Base-by-base conservation (phyloP, 257 asterid genomes). In the Fraxinus pennsylvanica region DNA sequence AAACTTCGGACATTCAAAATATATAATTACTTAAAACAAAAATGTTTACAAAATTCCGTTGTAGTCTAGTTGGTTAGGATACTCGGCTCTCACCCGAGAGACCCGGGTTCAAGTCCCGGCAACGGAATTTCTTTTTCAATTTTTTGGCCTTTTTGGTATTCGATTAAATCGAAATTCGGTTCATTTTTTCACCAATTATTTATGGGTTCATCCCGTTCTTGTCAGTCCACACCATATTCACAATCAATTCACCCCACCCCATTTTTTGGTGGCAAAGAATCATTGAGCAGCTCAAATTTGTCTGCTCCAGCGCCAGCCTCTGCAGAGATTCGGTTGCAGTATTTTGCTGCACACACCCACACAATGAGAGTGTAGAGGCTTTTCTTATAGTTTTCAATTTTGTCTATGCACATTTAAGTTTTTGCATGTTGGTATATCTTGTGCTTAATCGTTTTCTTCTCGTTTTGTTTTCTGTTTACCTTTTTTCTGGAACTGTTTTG, bases 21-120 rank as follows among this genome's bases (percentile, higher is more conserved):
- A 6, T 7, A 38, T 8, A 38, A 38, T 38, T 38, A 38, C 0
- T 38, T 38, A 8, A 38, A 5, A 36, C 0, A 6, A 0, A 36
- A 6, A 0, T 0, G 0, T 1, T 38, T 0, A 1, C 43, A 38
- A 12, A 1, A 30, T 4, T 84, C 86, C 87, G 87, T 88, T 86
- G 90, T 88, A 84, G 92, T 84, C 86, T 88, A 86, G 92, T 15
- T 77, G 87, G 92, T 86, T 72, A 88, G 88, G 90, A 85, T 88
- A 81, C 84, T 86, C 87, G 84, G 87, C 89, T 85, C 90, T 85
- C 90, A 84, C 92, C 85, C 83, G 85, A 81, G 81, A 81, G 90
- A 80, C 88, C 88, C 85, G 86, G 86, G 90, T 89, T 89, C 89
- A 33, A 89, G 85, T 87, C 88, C 89, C 91, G 87, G 88, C 91